Evolutionary conservation across 345 rosid species (phyloP), one percentile per base, ranked within the genome.

Genomic region (Alliaria petiolata): DNA sequence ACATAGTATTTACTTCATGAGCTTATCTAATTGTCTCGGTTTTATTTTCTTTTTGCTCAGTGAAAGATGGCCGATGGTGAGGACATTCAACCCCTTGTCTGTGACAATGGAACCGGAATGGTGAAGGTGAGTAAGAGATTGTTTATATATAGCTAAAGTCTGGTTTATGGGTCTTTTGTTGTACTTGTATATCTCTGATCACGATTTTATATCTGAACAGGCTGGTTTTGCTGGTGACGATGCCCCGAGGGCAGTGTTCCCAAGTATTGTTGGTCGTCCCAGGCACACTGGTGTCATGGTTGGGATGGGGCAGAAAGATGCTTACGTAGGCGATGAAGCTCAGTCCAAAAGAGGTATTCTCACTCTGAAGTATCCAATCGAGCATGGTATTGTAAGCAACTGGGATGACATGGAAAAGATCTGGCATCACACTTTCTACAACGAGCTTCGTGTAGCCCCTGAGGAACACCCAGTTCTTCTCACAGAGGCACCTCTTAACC

Each of bases 51-150:
- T 28, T n/a, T 49, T 15, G 50, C 3, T 54, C 35, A 63, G 69
- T 81, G 65, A 64, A 80, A 88, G 65, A 92, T 92, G 98, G 98
- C 96, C 4, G 98, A 92, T 52, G 83, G 84, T 13, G 98, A 92
- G 86, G 98, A 92, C 65, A 92, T 92, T 63, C 90, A 85, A 57
- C 90, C 90, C 44, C 90, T 86, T 50, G 87, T 86, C 35, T 83
- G 85, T 35, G 88, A 86, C 76, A 86, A 86, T 86, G 90, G 90
- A 71, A 86, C 88, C 42, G 86, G 86, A 83, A 86, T 86, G 90
- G 90, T 86, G 55, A 86, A 86, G 85, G 90, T 86, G 38, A 63
- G 80, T 44, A 30, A 6, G 6, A 33, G 64, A 61, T 3, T 46
- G 15, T 49, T 36, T 43, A 0, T 8, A 25, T 4, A 25, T 4